phyloP scores from a whole-genome alignment of 148 eudicot genomes.

The Nepenthes mirabilis region DNA sequence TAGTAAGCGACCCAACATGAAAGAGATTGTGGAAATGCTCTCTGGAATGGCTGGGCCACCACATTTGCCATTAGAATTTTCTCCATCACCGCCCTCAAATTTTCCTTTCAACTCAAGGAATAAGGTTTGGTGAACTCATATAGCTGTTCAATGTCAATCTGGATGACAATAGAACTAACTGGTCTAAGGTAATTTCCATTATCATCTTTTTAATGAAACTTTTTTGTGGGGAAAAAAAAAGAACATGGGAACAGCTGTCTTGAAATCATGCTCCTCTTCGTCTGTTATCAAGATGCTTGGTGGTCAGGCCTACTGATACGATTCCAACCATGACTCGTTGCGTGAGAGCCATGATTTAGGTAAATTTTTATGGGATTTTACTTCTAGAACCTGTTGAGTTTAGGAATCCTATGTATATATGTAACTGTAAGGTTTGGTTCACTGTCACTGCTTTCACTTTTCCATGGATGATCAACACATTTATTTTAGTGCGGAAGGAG shows the following conservation, averaged over 20 bases:
- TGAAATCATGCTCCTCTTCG: slow-evolving; percentile 10
- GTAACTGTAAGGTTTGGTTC: slow-evolving; percentile 9
- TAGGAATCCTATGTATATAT: slow-evolving; percentile 47
- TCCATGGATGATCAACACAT: slow-evolving; percentile 28
- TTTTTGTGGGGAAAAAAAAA: slow-evolving; percentile 3
- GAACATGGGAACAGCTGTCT: slow-evolving; percentile 11
- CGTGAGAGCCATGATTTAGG: slow-evolving; percentile 26
- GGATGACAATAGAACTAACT: slow-evolving; percentile 12
- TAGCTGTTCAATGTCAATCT: background rate
- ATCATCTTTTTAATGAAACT: slow-evolving; percentile 21
- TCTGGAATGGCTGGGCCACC: slow-evolving; percentile 71
- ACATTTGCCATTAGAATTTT: slow-evolving; percentile 81
- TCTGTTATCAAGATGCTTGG: slow-evolving; percentile 5
- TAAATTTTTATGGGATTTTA: slow-evolving; percentile 11
- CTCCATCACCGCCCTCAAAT: slow-evolving; percentile 85
- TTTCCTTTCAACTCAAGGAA: slow-evolving; percentile 72
- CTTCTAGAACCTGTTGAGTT: slow-evolving; percentile 17
- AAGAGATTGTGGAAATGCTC: slow-evolving; percentile 76
- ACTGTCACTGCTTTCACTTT: slow-evolving; percentile 22
- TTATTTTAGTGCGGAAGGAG: slow-evolving; percentile 26
- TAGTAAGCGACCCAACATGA: slow-evolving; percentile 61
- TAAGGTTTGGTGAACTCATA: slow-evolving; percentile 57
- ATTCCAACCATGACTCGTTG: slow-evolving; percentile 6
- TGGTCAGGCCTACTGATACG: background rate
- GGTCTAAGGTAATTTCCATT: slow-evolving; percentile 15